Evolutionary conservation across 225 moss, liverwort and hornwort genomes (phyloP), one percentile per base, ranked within the genome.

Genomic region (Bryoerythrophyllum caledonicum): DNA sequence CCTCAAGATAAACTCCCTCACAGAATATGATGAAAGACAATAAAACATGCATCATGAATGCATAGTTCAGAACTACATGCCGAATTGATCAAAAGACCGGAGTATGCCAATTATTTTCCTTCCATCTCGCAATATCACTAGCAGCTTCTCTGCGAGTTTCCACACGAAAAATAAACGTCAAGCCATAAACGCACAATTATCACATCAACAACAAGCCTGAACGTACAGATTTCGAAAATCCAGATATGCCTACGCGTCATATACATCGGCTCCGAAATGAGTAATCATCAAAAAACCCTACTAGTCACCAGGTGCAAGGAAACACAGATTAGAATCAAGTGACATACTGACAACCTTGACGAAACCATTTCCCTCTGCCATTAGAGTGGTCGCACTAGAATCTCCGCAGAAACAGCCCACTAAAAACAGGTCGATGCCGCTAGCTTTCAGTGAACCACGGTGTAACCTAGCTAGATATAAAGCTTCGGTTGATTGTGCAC

Each of bases 51-150:
- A 27, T 52, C 20, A 19, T 32, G 62, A 5, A 41, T 65, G n/a
- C 15, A 52, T 59, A 19, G 27, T 51, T 44, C 25, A 41, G 10
- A 73, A 63, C 10, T 30, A n/a, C 52, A 25, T 89, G 90, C 93
- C 93, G 66, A 93, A 93, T 83, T 93, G 93, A 82, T 93, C 93
- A 56, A 93, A 93, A 16, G 93, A 93, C 30, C 93, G 93, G 65
- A 93, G 86, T 46, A 88, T 77, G 77, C 93, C 91, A 46, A 93
- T 80, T 46, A 93, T 86, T 85, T 93, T 93, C 75, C 85, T 82
- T 70, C 93, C 93, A 91, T 93, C 93, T 52, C 91, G 91, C 78
- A 93, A 80, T 62, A 93, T 93, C 67, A 93, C 93, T 78, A 93
- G 83, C 66, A 93, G 86, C 80, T 93, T 93, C 86, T 93, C 93